A percentile compares a stretch with the other conserved stretches of the same genome.
These are phyloP conservation scores for Gonapodya prolifera DNA, from an alignment of 192 early-diverging fungal genomes.

Conservation along the genomic window DNA sequence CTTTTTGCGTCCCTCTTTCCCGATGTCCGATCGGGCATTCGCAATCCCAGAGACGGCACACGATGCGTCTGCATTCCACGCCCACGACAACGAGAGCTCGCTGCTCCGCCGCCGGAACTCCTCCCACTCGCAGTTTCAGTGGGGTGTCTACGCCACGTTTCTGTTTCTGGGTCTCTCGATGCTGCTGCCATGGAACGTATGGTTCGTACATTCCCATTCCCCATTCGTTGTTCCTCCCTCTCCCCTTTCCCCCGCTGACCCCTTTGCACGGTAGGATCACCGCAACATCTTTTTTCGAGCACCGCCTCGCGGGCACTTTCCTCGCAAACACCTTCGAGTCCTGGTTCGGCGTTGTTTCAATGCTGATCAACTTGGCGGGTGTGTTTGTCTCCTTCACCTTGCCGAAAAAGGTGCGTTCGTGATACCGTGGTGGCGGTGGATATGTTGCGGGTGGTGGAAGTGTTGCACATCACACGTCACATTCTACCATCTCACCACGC, in stretches of 20 bases:
- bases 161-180: slow-evolving; percentile 62
- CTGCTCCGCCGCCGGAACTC: no score
- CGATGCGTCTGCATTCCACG: no score
- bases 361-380: slow-evolving; percentile 6
- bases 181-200: slow-evolving; percentile 68
- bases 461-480: no score
- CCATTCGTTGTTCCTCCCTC: slow-evolving; percentile 40
- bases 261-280: slow-evolving; percentile 51
- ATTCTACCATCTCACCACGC: no score
- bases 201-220: background rate
- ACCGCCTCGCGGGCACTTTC: slow-evolving; percentile 41
- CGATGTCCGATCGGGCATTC: no score
- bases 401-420: background rate
- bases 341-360: slow-evolving; percentile 59
- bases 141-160: slow-evolving; percentile 59
- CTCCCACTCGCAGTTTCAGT: no score
- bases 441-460: no score
- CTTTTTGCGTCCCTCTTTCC: no score
- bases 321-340: slow-evolving; percentile 58
- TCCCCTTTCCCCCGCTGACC: no score
- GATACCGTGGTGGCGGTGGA: no score
- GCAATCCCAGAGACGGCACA: no score
- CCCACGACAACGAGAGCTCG: no score
- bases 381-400: background rate
- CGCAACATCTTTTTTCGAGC: slow-evolving; percentile 58